Base-by-base conservation (phyloP, 805 yeast genomes). In the Candida verbasci region DNA sequence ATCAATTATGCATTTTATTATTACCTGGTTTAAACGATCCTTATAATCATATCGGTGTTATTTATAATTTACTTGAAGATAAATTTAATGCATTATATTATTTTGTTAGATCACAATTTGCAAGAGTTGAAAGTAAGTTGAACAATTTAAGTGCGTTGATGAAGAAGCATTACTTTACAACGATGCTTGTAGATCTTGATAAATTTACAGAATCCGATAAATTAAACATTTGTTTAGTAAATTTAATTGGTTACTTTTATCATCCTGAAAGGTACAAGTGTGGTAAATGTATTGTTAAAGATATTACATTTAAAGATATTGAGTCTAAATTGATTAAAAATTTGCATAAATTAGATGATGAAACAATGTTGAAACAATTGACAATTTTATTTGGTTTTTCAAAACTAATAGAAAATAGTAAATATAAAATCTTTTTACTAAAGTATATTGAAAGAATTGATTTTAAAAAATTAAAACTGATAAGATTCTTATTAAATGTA, bases 1-100 rank as follows among this genome's bases (percentile, higher is more conserved):
- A 79, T 47, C 67, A 72, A 33, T 54, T 66, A 30, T 78, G 86
- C 14, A 70, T 77, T 22, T 49, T 74, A 18, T 56, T 82, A 14
- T 54, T 81, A 18, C 89, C 91, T 1, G 75, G 86, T 0, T 65
- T 80, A 39, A 84, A 84, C 36, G 88, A 81, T 47, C 81, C 78
- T 20, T 74, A 74, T 46, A 76, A 76, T 45, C 80, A 76, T 45
- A 66, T 76, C 32, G 85, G 81, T 3, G 71, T 65, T 50, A 61
- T 68, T 16, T 44, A 48, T 42, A 65, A 66, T 41, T 34, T 53
- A n/a, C 39, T 64, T 32, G 72, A 68, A 38, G 74, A 72, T 42
- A 68, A 67, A 35, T 68, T 61, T 40, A 58, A 60, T 33, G 75
- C 79, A 17, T 62, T 70, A 26, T 68, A 74, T 41, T 75, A 78